Base-by-base conservation (phyloP, 2,329 filamentous ascomycete species). In the Calonectria multiphialidica region DNA sequence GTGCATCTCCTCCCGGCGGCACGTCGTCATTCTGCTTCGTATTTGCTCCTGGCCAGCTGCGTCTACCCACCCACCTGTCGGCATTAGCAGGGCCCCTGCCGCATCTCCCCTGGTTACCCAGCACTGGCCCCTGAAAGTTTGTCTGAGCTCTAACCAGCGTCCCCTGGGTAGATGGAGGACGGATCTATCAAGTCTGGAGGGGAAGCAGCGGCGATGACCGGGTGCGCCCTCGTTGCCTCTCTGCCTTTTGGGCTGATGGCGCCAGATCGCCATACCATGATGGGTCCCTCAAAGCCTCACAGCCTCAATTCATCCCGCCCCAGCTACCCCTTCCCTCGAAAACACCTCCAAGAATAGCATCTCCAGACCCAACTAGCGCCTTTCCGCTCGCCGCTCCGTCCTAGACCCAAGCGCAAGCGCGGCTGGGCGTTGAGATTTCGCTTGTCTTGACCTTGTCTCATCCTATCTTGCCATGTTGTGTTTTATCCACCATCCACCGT, bases 211-310 rank as follows among this genome's bases (percentile, higher is more conserved):
- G 68, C 73, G 67, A 64, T 66, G 45, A 55, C 69, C 49, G 62
- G 49, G 64, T 59, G 53, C 42, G 65, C 42, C 40, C 50, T 67
- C 45, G 33, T 59, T 18, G 59, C 35, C 25, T 55, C 67, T 63
- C 47, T 45, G 8, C 28, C 3, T 37, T 50, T 49, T 65, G 33
- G 42, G 30, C 42, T 68, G 61, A 74, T 75, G 68, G 72, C 67
- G 74, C 67, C 66, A 77, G 77, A 79, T 79, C 76, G 71, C 77
- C 72, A 78, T 72, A 64, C 75, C 74, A 71, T 74, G 74, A 74
- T 75, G 73, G 64, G 59, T 70, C 40, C 62, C 35, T 77, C 77
- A 79, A 76, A 79, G 77, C 77, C 77, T 79, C 77, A 79, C 77
- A 79, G 77, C 77, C 77, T 78, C 77, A 79, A 72, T 79, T 74